Evolutionary conservation across 2,329 filamentous ascomycete species (phyloP).

Genomic region (Westerdykella aurantiaca): DNA sequence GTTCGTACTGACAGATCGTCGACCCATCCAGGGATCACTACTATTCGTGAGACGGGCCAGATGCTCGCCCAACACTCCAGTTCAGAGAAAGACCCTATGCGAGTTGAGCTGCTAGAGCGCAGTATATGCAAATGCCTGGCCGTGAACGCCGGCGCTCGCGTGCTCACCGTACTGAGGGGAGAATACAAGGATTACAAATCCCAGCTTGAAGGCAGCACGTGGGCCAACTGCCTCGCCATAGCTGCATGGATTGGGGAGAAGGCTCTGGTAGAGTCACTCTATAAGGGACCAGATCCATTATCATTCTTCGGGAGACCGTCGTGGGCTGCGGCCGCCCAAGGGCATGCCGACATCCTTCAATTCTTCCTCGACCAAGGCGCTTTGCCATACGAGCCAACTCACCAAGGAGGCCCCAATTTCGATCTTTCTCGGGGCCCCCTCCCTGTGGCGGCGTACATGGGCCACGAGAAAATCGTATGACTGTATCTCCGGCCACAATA

Average conservation of each 20-base stretch:
- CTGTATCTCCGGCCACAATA: not conserved
- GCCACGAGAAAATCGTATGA: not conserved
- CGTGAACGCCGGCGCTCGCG: not conserved
- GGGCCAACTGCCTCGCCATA: slow-evolving; percentile 1
- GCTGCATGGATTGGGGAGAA: slow-evolving; percentile 1
- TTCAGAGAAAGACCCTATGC: not conserved
- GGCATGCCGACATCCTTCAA: slow-evolving; percentile 1
- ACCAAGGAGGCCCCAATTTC: not conserved
- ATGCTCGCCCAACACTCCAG: not conserved
- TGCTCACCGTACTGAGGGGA: too few relatives aligned
- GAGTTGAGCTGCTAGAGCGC: not conserved
- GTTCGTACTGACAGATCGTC: not conserved
- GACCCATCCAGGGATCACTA: not conserved
- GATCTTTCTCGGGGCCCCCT: not conserved
- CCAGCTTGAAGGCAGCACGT: not conserved
- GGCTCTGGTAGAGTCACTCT: slow-evolving; percentile 1
- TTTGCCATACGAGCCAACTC: not conserved
- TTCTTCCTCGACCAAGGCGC: slow-evolving; percentile 1
- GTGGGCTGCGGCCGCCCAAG: slow-evolving; percentile 2
- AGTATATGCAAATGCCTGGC: not conserved
- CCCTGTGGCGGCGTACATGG: not conserved
- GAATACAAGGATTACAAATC: not conserved
- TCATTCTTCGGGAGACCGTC: slow-evolving; percentile 1
- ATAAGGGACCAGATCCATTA: slow-evolving; percentile 1
- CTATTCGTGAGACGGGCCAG: not conserved